Conservation (phyloP, 768 basidiomycete species). For the Fibroporia radiculosa region DNA sequence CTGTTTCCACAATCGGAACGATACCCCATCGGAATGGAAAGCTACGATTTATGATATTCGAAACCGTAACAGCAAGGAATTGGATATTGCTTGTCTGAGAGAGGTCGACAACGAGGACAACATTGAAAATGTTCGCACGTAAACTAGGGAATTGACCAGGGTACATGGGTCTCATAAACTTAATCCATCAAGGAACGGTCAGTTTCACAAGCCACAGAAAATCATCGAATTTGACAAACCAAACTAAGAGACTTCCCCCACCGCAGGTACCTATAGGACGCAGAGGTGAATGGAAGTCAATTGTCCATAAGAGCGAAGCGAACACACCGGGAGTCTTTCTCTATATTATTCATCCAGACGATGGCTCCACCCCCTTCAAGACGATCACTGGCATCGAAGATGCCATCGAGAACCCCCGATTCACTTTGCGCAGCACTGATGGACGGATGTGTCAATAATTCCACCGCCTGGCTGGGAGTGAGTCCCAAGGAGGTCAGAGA, state of each 20-base stretch:
- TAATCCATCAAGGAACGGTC: no score
- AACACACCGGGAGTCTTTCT: slow-evolving; percentile 65
- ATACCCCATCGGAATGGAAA: slow-evolving; percentile 83
- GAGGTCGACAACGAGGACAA: slow-evolving; percentile 76
- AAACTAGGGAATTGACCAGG: slow-evolving; percentile 75
- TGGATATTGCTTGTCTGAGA: slow-evolving; percentile 51
- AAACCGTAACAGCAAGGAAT: slow-evolving; percentile 57
- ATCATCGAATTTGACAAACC: slow-evolving; percentile 1
- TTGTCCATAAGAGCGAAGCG: slow-evolving; percentile 2
- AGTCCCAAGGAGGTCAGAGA: slow-evolving; percentile 59
- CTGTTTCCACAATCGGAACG: slow-evolving; percentile 59
- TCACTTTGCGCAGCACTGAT: slow-evolving; percentile 47
- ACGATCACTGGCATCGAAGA: slow-evolving; percentile 91
- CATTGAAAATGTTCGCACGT: slow-evolving; percentile 75
- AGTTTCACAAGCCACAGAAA: no score
- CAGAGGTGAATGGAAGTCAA: not conserved
- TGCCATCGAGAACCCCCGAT: slow-evolving; percentile 47
- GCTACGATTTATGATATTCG: slow-evolving; percentile 61
- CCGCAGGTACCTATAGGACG: slow-evolving; percentile 11
- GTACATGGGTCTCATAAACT: slow-evolving; percentile 74
- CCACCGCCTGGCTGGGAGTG: slow-evolving; percentile 55
- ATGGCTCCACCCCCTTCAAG: slow-evolving; percentile 68
- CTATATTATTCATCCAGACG: slow-evolving; percentile 87
- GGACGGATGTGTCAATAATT: slow-evolving; percentile 58
- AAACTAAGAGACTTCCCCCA: slow-evolving; percentile 16